Conservation (phyloP, 2,329 filamentous ascomycete species). For the Ustilaginoidea virens region DNA sequence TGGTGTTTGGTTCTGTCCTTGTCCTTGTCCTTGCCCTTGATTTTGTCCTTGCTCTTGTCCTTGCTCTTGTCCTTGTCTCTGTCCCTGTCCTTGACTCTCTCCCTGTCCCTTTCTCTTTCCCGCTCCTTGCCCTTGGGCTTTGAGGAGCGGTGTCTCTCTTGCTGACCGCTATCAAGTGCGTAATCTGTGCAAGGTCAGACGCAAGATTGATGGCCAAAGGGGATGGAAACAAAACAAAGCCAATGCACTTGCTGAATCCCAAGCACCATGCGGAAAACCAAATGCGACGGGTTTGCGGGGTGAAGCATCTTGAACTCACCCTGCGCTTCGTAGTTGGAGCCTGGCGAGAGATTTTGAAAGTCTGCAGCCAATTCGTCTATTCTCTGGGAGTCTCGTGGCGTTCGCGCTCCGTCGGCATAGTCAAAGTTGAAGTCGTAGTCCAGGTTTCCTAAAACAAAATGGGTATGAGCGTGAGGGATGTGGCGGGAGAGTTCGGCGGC, state of each 20-base stretch:
- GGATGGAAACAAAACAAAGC: too few relatives aligned
- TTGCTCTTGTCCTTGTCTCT: neutral
- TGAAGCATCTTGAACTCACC: too few relatives aligned
- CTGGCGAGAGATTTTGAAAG: conserved; percentile 2
- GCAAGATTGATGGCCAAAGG: neutral
- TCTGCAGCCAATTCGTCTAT: conserved; percentile 1
- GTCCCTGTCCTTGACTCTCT: neutral
- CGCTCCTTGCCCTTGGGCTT: conserved; percentile 1
- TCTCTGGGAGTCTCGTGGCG: conserved; percentile 1
- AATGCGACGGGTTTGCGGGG: too few relatives aligned
- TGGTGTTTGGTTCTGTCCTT: conserved; percentile 1
- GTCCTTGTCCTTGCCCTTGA: neutral
- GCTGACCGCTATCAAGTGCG: conserved; percentile 1
- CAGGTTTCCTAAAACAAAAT: conserved; percentile 1
- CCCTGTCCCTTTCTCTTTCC: neutral
- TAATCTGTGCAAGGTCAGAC: conserved; percentile 1
- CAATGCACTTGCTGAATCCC: too few relatives aligned
- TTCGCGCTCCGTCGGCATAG: conserved; percentile 1
- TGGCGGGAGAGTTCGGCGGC: neutral
- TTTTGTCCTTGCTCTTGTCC: neutral
- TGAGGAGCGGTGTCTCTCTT: neutral
- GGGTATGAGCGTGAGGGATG: neutral
- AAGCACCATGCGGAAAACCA: too few relatives aligned
- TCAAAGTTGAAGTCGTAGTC: conserved; percentile 3
- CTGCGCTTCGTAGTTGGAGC: conserved; percentile 1